Conservation (phyloP, 768 basidiomycete species). For the Mrakia gelida region DNA sequence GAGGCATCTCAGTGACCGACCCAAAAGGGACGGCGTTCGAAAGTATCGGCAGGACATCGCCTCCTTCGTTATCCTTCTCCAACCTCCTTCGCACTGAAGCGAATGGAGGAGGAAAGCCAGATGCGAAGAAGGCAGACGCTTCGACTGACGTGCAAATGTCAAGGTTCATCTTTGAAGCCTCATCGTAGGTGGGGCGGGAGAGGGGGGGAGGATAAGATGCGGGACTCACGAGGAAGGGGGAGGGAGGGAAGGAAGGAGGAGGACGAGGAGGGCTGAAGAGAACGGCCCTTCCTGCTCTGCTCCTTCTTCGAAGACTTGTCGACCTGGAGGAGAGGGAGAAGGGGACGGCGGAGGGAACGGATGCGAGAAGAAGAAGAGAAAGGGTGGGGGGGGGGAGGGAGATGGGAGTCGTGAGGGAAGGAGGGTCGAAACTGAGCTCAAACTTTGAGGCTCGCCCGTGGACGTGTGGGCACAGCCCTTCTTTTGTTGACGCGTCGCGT, state of each 20-base stretch:
- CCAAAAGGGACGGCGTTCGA: background rate
- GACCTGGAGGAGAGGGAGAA: no score
- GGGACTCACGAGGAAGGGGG: background rate
- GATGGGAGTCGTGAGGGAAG: no score
- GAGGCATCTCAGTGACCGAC: background rate
- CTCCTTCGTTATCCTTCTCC: background rate
- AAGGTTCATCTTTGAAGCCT: conserved; percentile 1
- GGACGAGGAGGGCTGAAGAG: background rate
- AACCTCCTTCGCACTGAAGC: background rate
- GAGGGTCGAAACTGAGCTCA: no score
- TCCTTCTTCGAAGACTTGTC: no score
- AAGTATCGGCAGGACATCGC: background rate
- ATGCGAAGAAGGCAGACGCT: background rate
- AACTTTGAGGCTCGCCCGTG: no score
- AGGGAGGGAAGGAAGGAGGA: background rate
- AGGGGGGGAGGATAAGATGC: background rate
- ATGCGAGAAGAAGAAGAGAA: no score
- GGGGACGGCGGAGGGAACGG: no score
- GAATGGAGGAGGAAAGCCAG: background rate
- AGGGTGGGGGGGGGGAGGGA: no score
- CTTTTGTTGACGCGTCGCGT: no score
- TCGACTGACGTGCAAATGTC: conserved; percentile 25
- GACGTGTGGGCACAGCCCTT: no score
- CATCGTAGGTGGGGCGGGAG: no score
- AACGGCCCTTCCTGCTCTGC: no score